A percentile compares a stretch with the other conserved stretches of the same genome.
Evolutionary conservation across 164 flowering plant genomes (phyloP).

Genomic region (Stephania japonica): DNA sequence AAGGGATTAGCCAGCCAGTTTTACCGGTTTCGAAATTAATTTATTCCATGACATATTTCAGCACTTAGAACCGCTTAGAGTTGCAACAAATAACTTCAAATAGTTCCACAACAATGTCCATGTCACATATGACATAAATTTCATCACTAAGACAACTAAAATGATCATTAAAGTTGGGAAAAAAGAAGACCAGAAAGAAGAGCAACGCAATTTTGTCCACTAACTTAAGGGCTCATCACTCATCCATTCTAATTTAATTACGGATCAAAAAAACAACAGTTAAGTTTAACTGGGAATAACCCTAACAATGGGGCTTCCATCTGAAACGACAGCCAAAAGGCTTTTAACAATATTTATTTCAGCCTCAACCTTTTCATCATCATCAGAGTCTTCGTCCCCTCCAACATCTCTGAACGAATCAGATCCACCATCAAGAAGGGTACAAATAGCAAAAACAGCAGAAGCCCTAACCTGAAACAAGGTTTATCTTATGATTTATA

Average conservation of each 20-base stretch:
- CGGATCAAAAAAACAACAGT: background rate
- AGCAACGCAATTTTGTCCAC: background rate
- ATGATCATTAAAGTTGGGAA: too few species aligned
- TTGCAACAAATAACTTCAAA: too few species aligned
- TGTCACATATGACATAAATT: too few species aligned
- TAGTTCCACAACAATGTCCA: too few species aligned
- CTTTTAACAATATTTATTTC: conserved; percentile 65
- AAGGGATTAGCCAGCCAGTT: too few species aligned
- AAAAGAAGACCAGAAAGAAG: background rate
- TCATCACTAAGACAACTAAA: too few species aligned
- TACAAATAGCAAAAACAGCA: conserved; percentile 83
- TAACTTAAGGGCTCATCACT: background rate
- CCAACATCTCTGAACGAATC: conserved; percentile 58
- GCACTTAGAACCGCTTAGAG: too few species aligned
- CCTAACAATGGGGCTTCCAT: conserved; percentile 95
- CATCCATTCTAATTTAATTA: background rate
- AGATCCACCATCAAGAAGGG: conserved; percentile 73
- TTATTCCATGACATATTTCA: too few species aligned
- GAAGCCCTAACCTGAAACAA: conserved; percentile 83
- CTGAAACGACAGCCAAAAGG: conserved; percentile 69
- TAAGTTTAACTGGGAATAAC: conserved; percentile 16
- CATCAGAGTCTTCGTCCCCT: conserved; percentile 78
- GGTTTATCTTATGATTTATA: conserved; percentile 4
- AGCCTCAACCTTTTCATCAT: conserved; percentile 75
- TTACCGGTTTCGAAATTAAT: too few species aligned